Evolutionary conservation across 176 grass and related monocot species (phyloP), one percentile per base, ranked within the genome.

Genomic region (Zea luxurians): DNA sequence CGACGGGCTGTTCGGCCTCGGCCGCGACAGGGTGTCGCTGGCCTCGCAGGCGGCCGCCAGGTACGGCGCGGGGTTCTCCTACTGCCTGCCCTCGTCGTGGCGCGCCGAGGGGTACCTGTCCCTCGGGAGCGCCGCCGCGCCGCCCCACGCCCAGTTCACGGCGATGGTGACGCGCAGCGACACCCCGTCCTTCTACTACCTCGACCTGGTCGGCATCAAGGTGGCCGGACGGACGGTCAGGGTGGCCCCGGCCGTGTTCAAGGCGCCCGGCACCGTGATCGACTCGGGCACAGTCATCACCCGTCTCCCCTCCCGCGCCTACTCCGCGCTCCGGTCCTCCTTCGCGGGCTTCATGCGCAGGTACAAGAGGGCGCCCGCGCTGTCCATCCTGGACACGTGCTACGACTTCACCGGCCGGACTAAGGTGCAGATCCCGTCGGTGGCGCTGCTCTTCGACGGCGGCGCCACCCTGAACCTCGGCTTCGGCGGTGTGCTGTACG

Each of bases 231-330:
- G 70, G 20, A 15, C 63, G 18, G 7, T 94, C 6, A 45, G n/a
- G 27, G 45, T 90, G 35, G 4, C 83, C 0, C 16, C 42, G 17
- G 16, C 70, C n/a, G 83, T 86, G 58, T 85, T 94, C 59, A n/a
- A 13, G 4, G 3, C 6, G 10, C 12, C 87, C 2, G 82, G 89
- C 72, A 90, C 87, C 6, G 64, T 94, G 48, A 82, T 98, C 53
- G 95, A 98, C 90, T 98, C 91, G 3, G 95, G 95, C 21, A 94
- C 91, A 0, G 95, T 98, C 48, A 90, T 98, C 83, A 98, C 91
- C 13, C 78, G 87, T 35, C 89, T 98, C 35, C 91, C 95, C 3
- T 61, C 61, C 20, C 10, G 48, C 8, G 95, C 89, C 10, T 94
- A 98, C 86, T 2, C 11, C 2, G 70, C 77, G 70, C 71, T 98